Base-by-base conservation (phyloP, 1,284 basidiomycete genomes). In the Sutorius eximius region DNA sequence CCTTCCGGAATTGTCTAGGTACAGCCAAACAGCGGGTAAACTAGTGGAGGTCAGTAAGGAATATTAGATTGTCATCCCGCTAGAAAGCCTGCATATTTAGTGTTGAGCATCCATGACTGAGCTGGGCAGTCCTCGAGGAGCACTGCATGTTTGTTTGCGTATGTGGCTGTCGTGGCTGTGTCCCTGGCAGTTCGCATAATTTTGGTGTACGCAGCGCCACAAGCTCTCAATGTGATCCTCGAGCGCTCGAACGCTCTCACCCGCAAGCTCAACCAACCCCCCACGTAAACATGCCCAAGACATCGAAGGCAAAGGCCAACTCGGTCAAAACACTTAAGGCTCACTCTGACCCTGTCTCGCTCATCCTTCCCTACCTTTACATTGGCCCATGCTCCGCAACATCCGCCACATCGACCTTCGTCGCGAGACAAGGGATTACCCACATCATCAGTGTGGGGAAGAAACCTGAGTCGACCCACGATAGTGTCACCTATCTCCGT, bases 391-490 rank as follows among this genome's bases (percentile, higher is more conserved):
- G 36, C 18, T 57, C 58, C 18, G 57, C 52, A 3, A 58, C 56
- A 1, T 58, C 56, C 15, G 13, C 32, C 1, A 33, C 6, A 15
- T 59, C 41, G 15, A 59, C 37, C 2, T 61, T 59, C 27, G 11
- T 59, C 7, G 12, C 49, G 3, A 30, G 40, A 29, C 46, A 55
- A 36, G 56, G 58, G 5, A 59, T 61, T 11, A 59, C 58, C 24
- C 56, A 59, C 15, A 30, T 59, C 43, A 44, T 59, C 56, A 61
- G 56, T 18, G 44, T 59, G 1, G 60, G 58, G 5, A 61, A 44
- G 30, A 61, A 20, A 16, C 51, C 58, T 9, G 1, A 2, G 0
- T 49, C 56, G 16, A 50, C 33, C 18, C 22, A 41, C 2, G 47
- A 59, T 7, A 33, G 3, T 3, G 9, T 60, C 16, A 30, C 38